phyloP scores from a whole-genome alignment of 169 alveolate species.

The Plasmodium vivax region DNA sequence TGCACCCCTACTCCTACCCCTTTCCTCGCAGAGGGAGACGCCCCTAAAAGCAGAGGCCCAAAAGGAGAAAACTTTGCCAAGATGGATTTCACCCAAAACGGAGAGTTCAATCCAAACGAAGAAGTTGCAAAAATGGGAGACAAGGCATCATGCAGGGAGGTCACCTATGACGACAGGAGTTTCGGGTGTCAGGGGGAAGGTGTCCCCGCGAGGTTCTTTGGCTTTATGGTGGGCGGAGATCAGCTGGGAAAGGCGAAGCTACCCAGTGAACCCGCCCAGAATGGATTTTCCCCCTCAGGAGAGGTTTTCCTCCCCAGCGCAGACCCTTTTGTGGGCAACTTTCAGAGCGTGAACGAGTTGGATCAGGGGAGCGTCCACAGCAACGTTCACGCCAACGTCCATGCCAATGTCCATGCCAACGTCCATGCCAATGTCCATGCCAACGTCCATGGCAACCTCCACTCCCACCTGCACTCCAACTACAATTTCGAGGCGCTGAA shows the following conservation, averaged over 20 bases:
- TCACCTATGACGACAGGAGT: background rate
- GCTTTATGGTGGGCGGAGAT: background rate
- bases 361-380: no score
- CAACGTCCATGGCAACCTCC: background rate
- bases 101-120: background rate
- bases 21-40: background rate
- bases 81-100: background rate
- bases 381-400: no score
- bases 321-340: background rate
- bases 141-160: background rate
- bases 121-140: conserved; percentile 10
- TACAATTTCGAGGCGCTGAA: background rate
- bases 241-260: background rate
- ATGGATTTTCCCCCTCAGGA: background rate
- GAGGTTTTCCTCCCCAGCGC: background rate
- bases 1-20: background rate
- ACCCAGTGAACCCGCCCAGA: conserved; percentile 2
- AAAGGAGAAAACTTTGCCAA: background rate
- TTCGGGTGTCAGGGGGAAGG: background rate
- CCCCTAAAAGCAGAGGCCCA: background rate
- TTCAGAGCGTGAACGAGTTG: background rate
- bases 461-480: background rate
- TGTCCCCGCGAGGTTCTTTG: background rate
- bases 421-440: background rate
- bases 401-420: no score